Evolutionary conservation across 345 rosid species (phyloP).

Genomic region (Citrus glauca): DNA sequence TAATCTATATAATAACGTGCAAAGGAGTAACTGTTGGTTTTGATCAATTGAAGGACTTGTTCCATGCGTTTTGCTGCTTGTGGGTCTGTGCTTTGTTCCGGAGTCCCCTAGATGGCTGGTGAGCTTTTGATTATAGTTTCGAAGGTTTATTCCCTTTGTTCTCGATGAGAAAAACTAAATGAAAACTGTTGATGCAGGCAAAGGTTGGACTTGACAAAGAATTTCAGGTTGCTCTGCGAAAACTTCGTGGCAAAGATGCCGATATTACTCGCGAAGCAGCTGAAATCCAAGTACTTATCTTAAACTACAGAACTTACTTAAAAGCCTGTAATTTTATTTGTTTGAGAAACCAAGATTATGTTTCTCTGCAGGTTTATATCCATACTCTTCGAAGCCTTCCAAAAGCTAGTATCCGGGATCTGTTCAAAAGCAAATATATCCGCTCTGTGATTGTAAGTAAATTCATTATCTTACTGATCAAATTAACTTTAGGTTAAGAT

Average conservation of each 20-base stretch:
- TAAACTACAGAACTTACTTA: not conserved
- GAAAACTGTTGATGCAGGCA: conserved; percentile 41
- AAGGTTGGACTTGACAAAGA: conserved; percentile 63
- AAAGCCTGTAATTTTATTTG: conserved; percentile 1
- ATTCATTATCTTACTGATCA: not conserved
- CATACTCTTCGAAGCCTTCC: conserved; percentile 63
- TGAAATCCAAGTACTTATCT: conserved; percentile 53
- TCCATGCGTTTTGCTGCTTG: conserved; percentile 68
- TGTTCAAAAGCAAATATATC: conserved; percentile 57
- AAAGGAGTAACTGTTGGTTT: conserved; percentile 16
- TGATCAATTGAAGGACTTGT: conserved; percentile 44
- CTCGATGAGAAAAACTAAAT: not conserved
- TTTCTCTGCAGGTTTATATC: conserved; percentile 36
- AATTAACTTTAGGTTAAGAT: not conserved
- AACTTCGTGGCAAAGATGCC: conserved; percentile 63
- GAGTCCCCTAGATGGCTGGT: conserved; percentile 99
- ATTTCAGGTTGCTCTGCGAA: conserved; percentile 56
- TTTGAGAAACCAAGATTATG: conserved; percentile 4
- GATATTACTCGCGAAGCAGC: conserved; percentile 66
- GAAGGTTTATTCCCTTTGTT: not conserved
- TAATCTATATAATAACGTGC: not conserved
- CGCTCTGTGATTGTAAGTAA: conserved; percentile 65
- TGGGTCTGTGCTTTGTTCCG: conserved; percentile 68
- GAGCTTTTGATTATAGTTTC: conserved; percentile 8
- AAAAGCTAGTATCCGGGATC: conserved; percentile 52